Base-by-base conservation (phyloP, 116 monocot species). In the Zostera marina region DNA sequence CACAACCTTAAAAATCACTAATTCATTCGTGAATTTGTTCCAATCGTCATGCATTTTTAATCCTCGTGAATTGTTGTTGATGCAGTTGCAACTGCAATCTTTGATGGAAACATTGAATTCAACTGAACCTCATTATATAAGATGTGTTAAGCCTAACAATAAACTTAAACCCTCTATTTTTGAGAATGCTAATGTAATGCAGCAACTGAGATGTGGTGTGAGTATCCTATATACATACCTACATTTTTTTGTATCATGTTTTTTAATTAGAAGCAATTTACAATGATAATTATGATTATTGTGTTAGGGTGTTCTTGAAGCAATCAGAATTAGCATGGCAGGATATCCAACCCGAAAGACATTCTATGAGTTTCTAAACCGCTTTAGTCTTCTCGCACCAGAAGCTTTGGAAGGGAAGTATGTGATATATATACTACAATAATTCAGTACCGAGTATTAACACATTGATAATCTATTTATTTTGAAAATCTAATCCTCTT, bases 71-170 rank as follows among this genome's bases (percentile, higher is more conserved):
- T 17, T 49, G 49, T n/a, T 47, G 13, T 32, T 20, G 9, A 53
- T 73, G 75, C 76, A 96, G 96, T 66, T 76, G 69, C 96, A 96
- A 85, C 70, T 96, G 41, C 88, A 88, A 64, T 70, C 73, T 5
- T 60, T 96, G 72, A 84, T 89, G 88, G 96, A 96, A 7, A 96
- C 85, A 57, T 65, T 96, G 65, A 96, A 96, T 72, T 96, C 89
- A 54, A 96, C 96, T 49, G 89, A 96, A 68, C 96, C 96, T 56
- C 89, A 96, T 74, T 96, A 96, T 46, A 80, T 96, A 63, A 81
- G 96, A 82, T 96, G 96, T 60, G 85, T 96, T 48, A 96, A 96
- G 68, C 96, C 96, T 44, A 96, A 96, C 78, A 96, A 96, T 78
- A 47, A 78, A 63, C 70, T 96, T 57, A 96, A 89, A 62, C 96